Conservation (phyloP, 352 stramenopile species). For the Elongisporangium undulatum region DNA sequence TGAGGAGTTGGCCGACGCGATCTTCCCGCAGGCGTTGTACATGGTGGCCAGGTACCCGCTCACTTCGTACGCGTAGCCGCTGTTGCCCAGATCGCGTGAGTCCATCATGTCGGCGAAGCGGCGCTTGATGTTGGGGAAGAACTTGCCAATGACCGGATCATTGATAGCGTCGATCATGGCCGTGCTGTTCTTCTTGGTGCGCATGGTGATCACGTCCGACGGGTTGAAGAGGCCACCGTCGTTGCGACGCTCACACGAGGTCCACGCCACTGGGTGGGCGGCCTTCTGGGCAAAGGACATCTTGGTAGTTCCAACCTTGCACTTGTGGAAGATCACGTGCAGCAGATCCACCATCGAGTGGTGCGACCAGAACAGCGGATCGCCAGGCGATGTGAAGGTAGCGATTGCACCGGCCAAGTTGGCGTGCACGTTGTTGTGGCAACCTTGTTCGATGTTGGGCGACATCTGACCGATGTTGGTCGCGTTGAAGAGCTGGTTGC, state of each 20-base stretch:
- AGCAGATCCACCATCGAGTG: constrained; percentile 64
- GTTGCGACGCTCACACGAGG: constrained; percentile 32
- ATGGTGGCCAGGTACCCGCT: constrained; percentile 20
- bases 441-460: constrained; percentile 30
- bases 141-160: constrained; percentile 33
- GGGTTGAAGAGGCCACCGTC: constrained; percentile 34
- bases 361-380: constrained; percentile 78
- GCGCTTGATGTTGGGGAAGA: constrained; percentile 30
- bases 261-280: constrained; percentile 33
- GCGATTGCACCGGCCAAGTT: constrained; percentile 40
- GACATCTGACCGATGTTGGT: constrained; percentile 57
- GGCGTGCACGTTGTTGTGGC: constrained; percentile 63
- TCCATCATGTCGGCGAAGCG: constrained; percentile 45
- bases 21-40: constrained; percentile 13
- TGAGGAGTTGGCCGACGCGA: neutral
- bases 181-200: constrained; percentile 25
- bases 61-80: constrained; percentile 60
- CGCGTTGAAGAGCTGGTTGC: constrained; percentile 39
- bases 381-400: constrained; percentile 37
- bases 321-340: constrained; percentile 74
- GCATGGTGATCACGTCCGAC: constrained; percentile 35
- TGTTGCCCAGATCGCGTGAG: constrained; percentile 31
- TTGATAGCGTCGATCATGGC: constrained; percentile 30
- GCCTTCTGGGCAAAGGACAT: constrained; percentile 49
- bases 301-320: constrained; percentile 32